These are phyloP conservation scores for Quercus ilex DNA, from an alignment of 306 rosid species.

Conservation along the genomic window DNA sequence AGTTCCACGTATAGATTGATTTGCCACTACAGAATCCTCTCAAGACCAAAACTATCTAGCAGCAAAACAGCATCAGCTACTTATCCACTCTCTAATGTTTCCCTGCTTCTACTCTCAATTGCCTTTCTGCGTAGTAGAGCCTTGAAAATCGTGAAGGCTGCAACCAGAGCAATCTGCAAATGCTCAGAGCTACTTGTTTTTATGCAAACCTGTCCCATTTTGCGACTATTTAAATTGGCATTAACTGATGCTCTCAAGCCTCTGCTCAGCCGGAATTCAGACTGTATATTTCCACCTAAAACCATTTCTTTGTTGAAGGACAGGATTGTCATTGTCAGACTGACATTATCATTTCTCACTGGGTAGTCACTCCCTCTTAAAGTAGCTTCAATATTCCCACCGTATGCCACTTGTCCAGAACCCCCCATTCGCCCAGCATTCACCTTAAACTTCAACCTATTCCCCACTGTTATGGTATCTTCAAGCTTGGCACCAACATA, in stretches of 20 bases:
- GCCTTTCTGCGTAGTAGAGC: conserved; percentile 45
- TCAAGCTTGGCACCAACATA: conserved; percentile 83
- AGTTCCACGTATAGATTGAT: conserved; percentile 22
- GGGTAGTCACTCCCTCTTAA: conserved; percentile 85
- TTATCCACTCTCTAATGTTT: conserved; percentile 28
- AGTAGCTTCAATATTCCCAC: conserved; percentile 76
- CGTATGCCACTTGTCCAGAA: conserved; percentile 69
- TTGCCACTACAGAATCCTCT: conserved; percentile 7
- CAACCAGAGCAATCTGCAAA: conserved; percentile 71
- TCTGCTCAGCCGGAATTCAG: conserved; percentile 70
- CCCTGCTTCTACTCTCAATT: conserved; percentile 20
- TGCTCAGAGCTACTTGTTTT: conserved; percentile 79
- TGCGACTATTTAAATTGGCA: conserved; percentile 80
- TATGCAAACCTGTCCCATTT: conserved; percentile 80
- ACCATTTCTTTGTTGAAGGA: conserved; percentile 77
- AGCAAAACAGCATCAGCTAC: conserved; percentile 5
- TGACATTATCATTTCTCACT: conserved; percentile 60
- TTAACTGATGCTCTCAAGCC: conserved; percentile 55
- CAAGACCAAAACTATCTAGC: conserved; percentile 10
- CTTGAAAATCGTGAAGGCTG: conserved; percentile 61
- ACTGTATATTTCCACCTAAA: conserved; percentile 68
- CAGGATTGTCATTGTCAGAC: conserved; percentile 63
- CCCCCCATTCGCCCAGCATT: conserved; percentile 74
- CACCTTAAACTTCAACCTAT: conserved; percentile 66
- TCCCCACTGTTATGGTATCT: conserved; percentile 74